Evolutionary conservation across 148 eudicot species (phyloP).

Genomic region (Selenicereus undatus): DNA sequence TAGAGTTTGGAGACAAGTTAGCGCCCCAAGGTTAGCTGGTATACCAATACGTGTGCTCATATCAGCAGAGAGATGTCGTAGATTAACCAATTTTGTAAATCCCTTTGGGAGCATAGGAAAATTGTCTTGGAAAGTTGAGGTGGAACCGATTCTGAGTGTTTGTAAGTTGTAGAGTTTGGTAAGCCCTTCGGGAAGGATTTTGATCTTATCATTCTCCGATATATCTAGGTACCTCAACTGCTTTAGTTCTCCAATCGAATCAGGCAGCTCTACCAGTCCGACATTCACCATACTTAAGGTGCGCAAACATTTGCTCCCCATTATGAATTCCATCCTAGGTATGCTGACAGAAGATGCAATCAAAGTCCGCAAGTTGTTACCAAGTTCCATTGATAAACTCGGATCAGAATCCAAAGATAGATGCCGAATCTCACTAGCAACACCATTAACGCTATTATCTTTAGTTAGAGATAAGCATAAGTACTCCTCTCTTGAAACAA

Average conservation of each 20-base stretch:
- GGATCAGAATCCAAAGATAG: background rate
- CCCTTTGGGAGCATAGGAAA: background rate
- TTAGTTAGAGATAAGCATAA: background rate
- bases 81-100: background rate
- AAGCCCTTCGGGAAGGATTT: background rate
- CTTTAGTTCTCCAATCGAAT: background rate
- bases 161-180: background rate
- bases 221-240: slow-evolving; percentile 7
- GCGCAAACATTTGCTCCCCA: background rate
- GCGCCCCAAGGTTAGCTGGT: background rate
- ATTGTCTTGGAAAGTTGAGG: background rate
- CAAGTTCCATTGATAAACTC: no score
- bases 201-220: background rate
- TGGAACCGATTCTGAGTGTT: background rate
- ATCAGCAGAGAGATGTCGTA: background rate
- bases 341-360: no score
- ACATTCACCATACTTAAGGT: background rate
- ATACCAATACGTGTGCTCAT: background rate
- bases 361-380: no score
- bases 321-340: background rate
- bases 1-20: background rate
- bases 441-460: no score
- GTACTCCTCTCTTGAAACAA: background rate
- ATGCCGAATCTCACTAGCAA: background rate
- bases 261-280: background rate